Conservation (phyloP, 2,329 filamentous ascomycete species). For the Dryadomyces quercus-mongolicae region DNA sequence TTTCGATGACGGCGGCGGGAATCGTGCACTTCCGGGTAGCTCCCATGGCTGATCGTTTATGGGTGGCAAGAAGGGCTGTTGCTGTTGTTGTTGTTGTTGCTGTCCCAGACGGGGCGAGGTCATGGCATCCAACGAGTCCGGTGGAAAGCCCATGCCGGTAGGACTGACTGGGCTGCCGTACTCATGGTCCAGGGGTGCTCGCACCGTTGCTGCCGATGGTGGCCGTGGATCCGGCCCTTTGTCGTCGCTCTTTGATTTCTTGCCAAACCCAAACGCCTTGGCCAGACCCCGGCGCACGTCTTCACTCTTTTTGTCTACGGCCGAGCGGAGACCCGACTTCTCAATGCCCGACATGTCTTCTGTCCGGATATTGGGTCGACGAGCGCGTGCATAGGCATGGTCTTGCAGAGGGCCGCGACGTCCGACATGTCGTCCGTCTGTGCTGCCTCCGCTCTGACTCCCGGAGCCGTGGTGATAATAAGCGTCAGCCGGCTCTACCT, state of each 20-base stretch:
- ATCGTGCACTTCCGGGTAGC: constrained; percentile 9
- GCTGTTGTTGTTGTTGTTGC: no score
- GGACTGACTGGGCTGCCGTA: constrained; percentile 8
- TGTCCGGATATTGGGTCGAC: constrained; percentile 30
- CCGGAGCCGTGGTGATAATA: constrained; percentile 17
- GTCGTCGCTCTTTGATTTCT: constrained; percentile 26
- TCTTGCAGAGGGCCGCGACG: constrained; percentile 25
- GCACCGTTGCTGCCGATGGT: constrained; percentile 25
- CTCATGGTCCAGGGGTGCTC: constrained; percentile 13
- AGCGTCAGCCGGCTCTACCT: constrained; percentile 18
- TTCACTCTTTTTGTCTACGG: constrained; percentile 44
- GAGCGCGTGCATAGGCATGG: constrained; percentile 29
- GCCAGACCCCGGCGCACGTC: constrained; percentile 38
- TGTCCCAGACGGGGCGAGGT: constrained; percentile 3
- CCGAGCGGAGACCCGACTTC: constrained; percentile 38
- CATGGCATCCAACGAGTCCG: constrained; percentile 9
- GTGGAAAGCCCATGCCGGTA: constrained; percentile 11
- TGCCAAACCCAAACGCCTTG: constrained; percentile 41
- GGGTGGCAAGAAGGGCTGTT: no score
- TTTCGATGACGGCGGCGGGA: constrained; percentile 30
- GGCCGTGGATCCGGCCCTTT: constrained; percentile 18
- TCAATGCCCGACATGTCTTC: constrained; percentile 43
- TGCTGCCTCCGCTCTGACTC: constrained; percentile 27
- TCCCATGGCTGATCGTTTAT: constrained; percentile 18
- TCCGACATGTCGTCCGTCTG: constrained; percentile 19